Percentiles rank a stretch among this genome's conserved stretches.
Conservation (phyloP, 805 yeast genomes). For the Saturnispora serradocipensis region DNA sequence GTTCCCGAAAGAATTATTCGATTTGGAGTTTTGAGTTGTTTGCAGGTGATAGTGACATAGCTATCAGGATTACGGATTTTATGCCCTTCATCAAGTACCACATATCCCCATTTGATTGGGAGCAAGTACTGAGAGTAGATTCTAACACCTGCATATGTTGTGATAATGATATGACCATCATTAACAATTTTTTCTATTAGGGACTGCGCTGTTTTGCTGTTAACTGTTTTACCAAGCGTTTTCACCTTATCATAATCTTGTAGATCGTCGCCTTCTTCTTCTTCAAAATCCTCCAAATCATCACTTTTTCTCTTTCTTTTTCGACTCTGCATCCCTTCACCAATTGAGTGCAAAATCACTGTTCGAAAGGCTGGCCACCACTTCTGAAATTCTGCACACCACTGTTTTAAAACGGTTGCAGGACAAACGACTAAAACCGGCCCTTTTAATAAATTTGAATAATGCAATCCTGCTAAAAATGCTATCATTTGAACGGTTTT, state of each 20-base stretch:
- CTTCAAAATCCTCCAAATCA: slow-evolving; percentile 32
- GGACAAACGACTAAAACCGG: slow-evolving; percentile 91
- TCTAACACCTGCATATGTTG: slow-evolving; percentile 67
- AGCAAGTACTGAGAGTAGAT: slow-evolving; percentile 47
- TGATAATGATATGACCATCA: slow-evolving; percentile 76
- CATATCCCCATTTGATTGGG: slow-evolving; percentile 80
- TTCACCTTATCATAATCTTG: slow-evolving; percentile 28
- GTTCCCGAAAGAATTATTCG: slow-evolving; percentile 89
- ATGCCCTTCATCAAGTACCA: slow-evolving; percentile 91
- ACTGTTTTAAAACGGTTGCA: slow-evolving; percentile 90
- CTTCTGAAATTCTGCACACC: slow-evolving; percentile 92
- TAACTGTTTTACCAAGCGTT: slow-evolving; percentile 21
- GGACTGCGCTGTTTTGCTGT: slow-evolving; percentile 26
- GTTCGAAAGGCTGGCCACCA: slow-evolving; percentile 98
- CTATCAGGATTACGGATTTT: slow-evolving; percentile 93
- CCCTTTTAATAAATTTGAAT: slow-evolving; percentile 60
- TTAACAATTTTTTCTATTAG: slow-evolving; percentile 49
- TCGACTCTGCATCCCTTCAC: slow-evolving; percentile 60
- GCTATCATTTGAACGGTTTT: slow-evolving; percentile 91
- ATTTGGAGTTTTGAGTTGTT: slow-evolving; percentile 75
- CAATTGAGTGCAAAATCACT: slow-evolving; percentile 83
- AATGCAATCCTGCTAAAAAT: slow-evolving; percentile 83
- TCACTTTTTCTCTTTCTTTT: slow-evolving; percentile 15
- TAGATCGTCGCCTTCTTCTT: slow-evolving; percentile 39
- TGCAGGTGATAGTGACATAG: slow-evolving; percentile 76